These are phyloP conservation scores for Pythium dissotocum DNA, from an alignment of 352 stramenopile species.

Conservation along the genomic window DNA sequence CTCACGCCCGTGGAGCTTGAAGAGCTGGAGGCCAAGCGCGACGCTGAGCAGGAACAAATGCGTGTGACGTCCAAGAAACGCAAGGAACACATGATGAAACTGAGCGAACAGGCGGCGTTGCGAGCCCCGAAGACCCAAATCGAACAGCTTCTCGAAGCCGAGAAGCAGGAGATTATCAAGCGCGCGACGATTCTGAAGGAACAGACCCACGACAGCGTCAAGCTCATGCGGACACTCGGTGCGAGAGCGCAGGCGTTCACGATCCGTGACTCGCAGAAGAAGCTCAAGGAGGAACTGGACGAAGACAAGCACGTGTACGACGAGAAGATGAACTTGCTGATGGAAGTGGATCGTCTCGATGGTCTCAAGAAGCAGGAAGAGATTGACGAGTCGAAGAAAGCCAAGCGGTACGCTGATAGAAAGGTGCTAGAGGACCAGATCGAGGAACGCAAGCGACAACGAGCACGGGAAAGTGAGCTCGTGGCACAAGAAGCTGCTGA, in stretches of 20 bases:
- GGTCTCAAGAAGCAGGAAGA: conserved; percentile 90
- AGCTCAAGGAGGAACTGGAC: conserved; percentile 62
- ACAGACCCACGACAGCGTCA: conserved; percentile 90
- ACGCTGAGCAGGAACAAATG: conserved; percentile 57
- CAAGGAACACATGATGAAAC: conserved; percentile 81
- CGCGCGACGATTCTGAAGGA: conserved; percentile 63
- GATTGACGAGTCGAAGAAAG: conserved; percentile 87
- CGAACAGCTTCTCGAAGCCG: conserved; percentile 68
- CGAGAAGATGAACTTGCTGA: conserved; percentile 92
- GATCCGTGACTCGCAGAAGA: conserved; percentile 93
- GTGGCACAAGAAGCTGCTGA: conserved; percentile 83
- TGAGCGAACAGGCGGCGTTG: conserved; percentile 59
- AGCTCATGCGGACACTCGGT: conserved; percentile 93
- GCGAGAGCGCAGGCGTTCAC: conserved; percentile 92
- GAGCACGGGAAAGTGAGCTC: conserved; percentile 43
- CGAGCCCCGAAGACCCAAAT: conserved; percentile 78
- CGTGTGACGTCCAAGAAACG: conserved; percentile 62
- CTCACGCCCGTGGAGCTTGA: conserved; percentile 54
- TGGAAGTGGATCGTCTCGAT: conserved; percentile 94
- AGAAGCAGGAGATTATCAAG: conserved; percentile 64
- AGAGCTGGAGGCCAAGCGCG: conserved; percentile 50
- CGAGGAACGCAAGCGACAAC: conserved; percentile 49
- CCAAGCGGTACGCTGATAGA: conserved; percentile 76
- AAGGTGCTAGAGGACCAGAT: conserved; percentile 91
- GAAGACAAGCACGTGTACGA: conserved; percentile 90